Evolutionary conservation across 2,329 filamentous ascomycete species (phyloP), one percentile per base, ranked within the genome.

Genomic region (Lomentospora prolificans): DNA sequence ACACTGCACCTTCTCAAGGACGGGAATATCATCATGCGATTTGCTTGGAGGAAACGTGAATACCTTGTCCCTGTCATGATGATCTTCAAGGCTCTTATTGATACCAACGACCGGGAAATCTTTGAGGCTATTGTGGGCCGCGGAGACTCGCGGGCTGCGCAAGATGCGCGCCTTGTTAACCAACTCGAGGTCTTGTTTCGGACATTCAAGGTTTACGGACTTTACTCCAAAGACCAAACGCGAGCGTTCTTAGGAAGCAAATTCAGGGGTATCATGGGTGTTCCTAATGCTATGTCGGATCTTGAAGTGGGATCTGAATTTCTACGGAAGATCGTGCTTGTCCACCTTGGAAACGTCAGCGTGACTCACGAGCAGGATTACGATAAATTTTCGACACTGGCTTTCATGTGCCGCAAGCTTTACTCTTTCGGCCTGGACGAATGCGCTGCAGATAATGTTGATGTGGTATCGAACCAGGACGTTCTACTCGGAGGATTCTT

Each of bases 11-110:
- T 97, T 70, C 81, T 99, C 57, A 90, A 80, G 64, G 94, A 99
- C 68, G 94, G 94, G 61, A 97, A 96, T 69, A 85, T 97, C 64
- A 97, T 90, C 0, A 96, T 99, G 72, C 82, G 94, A 57, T 99
- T 99, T 71, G 96, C 92, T 5, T 99, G 92, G 92, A 81, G 91
- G 62, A 99, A 99, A 73, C 90, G 90, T 63, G 94, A 99, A 70
- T 99, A 90, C 66, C 81, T 99, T n/a, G 81, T 99, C 2, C 94
- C 94, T 1, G 88, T 90, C 59, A 85, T 96, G 80, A 97, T 99
- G 92, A 84, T 99, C 31, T 73, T 99, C 61, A 99, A 97, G 74
- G 92, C 94, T 1, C 75, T 99, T 52, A 81, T 94, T 2, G 92
- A 99, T 69, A 99, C 94, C 14, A 99, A 96, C 67, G 94, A 99